Base-by-base conservation (phyloP, 2,329 filamentous ascomycete genomes). In the Sporothrix globosa region DNA sequence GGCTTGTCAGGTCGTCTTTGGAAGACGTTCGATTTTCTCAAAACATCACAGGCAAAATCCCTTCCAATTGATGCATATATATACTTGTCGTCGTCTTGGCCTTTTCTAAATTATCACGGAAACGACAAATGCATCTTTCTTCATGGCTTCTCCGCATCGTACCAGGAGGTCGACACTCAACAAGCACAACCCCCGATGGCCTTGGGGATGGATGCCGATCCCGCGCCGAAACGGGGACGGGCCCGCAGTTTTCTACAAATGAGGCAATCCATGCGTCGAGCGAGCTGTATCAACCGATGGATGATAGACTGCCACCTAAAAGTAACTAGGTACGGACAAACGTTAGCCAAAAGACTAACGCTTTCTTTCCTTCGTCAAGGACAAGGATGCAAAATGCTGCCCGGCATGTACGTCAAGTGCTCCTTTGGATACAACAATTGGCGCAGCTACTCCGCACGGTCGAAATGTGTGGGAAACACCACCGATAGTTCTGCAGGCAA, bases 181-280 rank as follows among this genome's bases (percentile, higher is more conserved):
- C 27, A 39, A n/a, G 19, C 6, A 39, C 54, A 17, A 58, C 34
- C 7, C 14, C 14, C 27, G 14, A 34, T 39, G 14, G 6, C 7
- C 27, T 34, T 58, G 54, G 19, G 19, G 14, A 34, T n/a, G 54
- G 54, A 58, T 39, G 54, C 7, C 54, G 27, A 58, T 58, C 54
- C 54, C 54, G 54, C 34, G 27, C 27, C 54, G 54, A 58, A 58
- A 58, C 27, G 54, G 54, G 54, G 54, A 58, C 54, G 54, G 54
- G 17, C 54, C 54, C 54, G 54, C 27, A 19, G 5, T 58, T 17
- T 17, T 14, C 17, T 30, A 58, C 54, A 17, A 58, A 58, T 58
- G 6, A 34, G 19, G 54, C 34, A 58, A 58, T 34, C 7, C 27
- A 58, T 58, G 27, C 54, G 54, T 58, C 2, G n/a, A 39, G 27